A percentile compares a stretch with the other conserved stretches of the same genome.
Conservation (phyloP, 768 basidiomycete species). For the Podaxis carcinomalis region DNA sequence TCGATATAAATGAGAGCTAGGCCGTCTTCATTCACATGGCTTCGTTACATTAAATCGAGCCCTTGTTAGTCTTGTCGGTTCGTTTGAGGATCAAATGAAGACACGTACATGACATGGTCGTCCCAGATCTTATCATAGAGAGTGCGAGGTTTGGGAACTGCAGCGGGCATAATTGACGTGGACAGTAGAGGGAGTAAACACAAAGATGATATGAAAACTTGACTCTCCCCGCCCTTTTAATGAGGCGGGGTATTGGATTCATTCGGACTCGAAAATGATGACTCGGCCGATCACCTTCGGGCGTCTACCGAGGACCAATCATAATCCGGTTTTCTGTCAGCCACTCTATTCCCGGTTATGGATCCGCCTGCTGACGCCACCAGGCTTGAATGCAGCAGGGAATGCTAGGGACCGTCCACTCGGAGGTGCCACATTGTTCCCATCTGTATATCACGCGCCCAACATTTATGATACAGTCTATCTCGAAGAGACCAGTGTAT, state of each 20-base stretch:
- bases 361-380: neutral
- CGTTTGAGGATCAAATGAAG: constrained; percentile 4
- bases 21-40: constrained; percentile 71
- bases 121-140: constrained; percentile 99
- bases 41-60: constrained; percentile 23
- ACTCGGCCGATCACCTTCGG: constrained; percentile 13
- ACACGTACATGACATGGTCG: constrained; percentile 84
- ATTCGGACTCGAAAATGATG: constrained; percentile 6
- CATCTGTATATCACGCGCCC: neutral
- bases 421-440: neutral
- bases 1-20: constrained; percentile 82
- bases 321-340: constrained; percentile 5
- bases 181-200: constrained; percentile 11
- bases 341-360: neutral
- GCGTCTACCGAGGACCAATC: constrained; percentile 13
- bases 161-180: constrained; percentile 32
- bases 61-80: constrained; percentile 13
- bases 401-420: neutral
- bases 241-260: neutral
- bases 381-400: neutral
- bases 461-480: neutral
- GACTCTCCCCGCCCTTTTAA: constrained; percentile 11
- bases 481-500: neutral
- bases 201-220: constrained; percentile 7
- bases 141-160: constrained; percentile 63